Conservation (phyloP, 202 grass and related monocot species). For the Zoysia matrella region DNA sequence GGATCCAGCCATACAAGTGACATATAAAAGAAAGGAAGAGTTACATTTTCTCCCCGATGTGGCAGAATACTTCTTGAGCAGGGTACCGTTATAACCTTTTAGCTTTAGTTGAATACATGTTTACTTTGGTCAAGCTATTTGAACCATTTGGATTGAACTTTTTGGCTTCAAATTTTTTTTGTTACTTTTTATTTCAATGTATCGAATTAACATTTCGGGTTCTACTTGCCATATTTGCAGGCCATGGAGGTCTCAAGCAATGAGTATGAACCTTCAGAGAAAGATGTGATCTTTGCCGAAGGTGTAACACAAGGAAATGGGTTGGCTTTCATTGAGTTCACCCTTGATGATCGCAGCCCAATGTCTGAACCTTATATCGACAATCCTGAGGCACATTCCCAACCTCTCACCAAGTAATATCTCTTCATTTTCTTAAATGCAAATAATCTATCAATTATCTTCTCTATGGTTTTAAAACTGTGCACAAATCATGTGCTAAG, state of each 20-base stretch:
- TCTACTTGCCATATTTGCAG: constrained; percentile 49
- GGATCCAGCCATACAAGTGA: constrained; percentile 89
- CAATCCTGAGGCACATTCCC: constrained; percentile 77
- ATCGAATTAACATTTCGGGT: background rate
- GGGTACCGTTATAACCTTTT: constrained; percentile 52
- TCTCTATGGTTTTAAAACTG: background rate
- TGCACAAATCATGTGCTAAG: background rate
- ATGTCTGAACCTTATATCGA: constrained; percentile 95
- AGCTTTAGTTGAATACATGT: constrained; percentile 2
- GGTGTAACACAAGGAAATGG: constrained; percentile 98
- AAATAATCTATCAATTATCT: constrained; percentile 57
- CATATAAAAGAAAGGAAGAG: constrained; percentile 88
- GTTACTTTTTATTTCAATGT: constrained; percentile 24
- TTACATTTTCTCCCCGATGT: constrained; percentile 78
- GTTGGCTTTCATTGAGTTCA: constrained; percentile 86
- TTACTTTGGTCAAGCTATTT: constrained; percentile 13
- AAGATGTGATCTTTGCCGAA: constrained; percentile 90
- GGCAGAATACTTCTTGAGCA: constrained; percentile 51
- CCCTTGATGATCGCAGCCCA: constrained; percentile 90
- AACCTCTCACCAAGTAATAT: constrained; percentile 82
- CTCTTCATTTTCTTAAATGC: background rate
- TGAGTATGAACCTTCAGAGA: constrained; percentile 90
- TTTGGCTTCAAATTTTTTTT: constrained; percentile 6
- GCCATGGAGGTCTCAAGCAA: constrained; percentile 47
- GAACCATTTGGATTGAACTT: background rate